phyloP scores from a whole-genome alignment of 2,329 filamentous ascomycete species.

The Phyllosticta citribraziliensis region DNA sequence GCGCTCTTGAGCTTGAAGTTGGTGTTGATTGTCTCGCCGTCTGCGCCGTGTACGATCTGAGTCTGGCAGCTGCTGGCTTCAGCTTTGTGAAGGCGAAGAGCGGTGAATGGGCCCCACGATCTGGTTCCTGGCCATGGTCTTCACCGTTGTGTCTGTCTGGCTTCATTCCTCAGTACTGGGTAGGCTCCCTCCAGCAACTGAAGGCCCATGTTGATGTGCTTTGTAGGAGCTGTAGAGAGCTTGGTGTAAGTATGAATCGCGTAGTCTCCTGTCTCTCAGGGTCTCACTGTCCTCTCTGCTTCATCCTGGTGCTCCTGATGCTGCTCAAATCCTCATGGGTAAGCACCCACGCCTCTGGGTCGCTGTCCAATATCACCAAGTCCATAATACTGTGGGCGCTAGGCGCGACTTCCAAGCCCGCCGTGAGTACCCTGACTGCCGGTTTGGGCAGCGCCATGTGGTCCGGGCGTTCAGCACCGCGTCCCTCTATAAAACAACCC shows the following conservation, averaged over 20 bases:
- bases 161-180: neutral
- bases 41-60: neutral
- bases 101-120: neutral
- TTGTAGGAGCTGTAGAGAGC: neutral
- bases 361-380: too few species aligned
- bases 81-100: neutral
- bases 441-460: neutral
- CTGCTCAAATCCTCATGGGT: neutral
- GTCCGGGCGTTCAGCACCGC: too few species aligned
- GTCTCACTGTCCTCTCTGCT: neutral
- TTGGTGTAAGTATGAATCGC: neutral
- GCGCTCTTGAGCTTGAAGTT: neutral
- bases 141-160: neutral
- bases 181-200: neutral
- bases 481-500: neutral
- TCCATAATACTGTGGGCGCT: too few species aligned
- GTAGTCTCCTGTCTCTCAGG: neutral
- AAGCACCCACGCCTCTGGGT: neutral
- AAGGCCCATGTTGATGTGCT: neutral
- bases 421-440: neutral
- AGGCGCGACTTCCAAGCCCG: too few species aligned
- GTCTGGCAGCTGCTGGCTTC: neutral
- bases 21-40: neutral
- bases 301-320: neutral
- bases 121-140: neutral